Base-by-base conservation (phyloP, 495 filamentous ascomycete genomes). In the Staphylotrichum tortipilum region DNA sequence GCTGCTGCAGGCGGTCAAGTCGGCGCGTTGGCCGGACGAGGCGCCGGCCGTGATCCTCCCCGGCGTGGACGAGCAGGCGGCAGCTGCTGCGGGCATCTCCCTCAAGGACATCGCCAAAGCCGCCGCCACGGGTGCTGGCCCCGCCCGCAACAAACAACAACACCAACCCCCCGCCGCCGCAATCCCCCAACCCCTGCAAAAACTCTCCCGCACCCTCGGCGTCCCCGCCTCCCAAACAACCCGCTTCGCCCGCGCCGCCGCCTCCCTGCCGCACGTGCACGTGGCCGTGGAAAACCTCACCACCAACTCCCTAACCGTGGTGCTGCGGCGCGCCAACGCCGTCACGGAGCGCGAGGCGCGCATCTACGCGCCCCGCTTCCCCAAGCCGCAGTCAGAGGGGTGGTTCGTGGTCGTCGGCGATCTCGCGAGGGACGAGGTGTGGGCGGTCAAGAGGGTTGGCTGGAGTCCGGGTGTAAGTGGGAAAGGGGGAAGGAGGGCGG, bases 361-460 rank as follows among this genome's bases (percentile, higher is more conserved):
- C 29, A 83, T 95, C 52, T 94, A 81, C 54, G 87, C 92, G 0
- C 91, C 92, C 8, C 75, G 77, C 4, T 97, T 92, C 68, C 94
- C 92, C 0, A 98, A 98, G 67, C 81, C 88, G 19, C 92, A 98
- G 64, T 89, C 86, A 0, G 92, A 98, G 65, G 90, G 94, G 1
- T 97, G 81, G 78, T 96, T 97, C 64, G 76, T 91, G 7, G 50
- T 97, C 33, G 74, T 94, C 1, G 76, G 78, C 4, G 80, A 88
- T 53, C 66, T 75, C 1, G 66, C 64, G 10, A 70, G 62, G 8
- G 89, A 90, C 52, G 89, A 95, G 52, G 72, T 97, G 5, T 57
- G 94, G 6, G 91, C 84, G 2, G 71, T 97, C 41, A 95, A 95
- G 71, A 72, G 92, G 42, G 79, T 89, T 0, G 82, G 81, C 0